Evolutionary conservation across 2,329 filamentous ascomycete genomes (phyloP).

Genomic region (Knoxdaviesia proteae): DNA sequence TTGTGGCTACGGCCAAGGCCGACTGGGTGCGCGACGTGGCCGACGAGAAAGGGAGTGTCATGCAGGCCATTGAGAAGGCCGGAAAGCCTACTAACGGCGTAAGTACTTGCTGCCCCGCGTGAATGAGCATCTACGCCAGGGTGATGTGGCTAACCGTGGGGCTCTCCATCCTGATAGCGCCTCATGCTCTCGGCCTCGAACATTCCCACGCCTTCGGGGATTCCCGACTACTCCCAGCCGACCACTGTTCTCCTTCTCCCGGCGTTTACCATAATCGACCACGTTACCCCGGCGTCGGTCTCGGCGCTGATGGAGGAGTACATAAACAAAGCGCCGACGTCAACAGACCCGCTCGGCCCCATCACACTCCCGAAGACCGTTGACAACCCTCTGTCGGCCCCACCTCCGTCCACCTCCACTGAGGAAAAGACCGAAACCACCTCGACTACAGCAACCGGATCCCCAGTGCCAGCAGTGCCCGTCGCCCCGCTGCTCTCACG

Average conservation of each 20-base stretch:
- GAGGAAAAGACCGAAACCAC: constrained; percentile 13
- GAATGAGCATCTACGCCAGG: not conserved
- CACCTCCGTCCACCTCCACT: constrained; percentile 11
- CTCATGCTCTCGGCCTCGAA: constrained; percentile 86
- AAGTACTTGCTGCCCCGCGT: constrained; percentile 12
- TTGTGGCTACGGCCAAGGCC: constrained; percentile 87
- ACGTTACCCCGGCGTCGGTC: constrained; percentile 58
- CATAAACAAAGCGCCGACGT: constrained; percentile 55
- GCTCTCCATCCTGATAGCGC: constrained; percentile 24
- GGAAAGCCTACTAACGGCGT: constrained; percentile 48
- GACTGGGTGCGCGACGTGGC: constrained; percentile 85
- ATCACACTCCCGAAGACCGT: constrained; percentile 15
- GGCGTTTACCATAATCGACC: constrained; percentile 62
- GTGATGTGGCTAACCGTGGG: not conserved
- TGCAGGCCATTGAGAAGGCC: constrained; percentile 48
- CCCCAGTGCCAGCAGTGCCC: constrained; percentile 5
- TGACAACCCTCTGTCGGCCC: constrained; percentile 4
- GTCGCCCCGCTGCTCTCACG: constrained; percentile 15
- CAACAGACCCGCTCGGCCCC: constrained; percentile 35
- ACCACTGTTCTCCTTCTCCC: constrained; percentile 72
- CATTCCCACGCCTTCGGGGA: constrained; percentile 58
- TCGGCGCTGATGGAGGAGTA: constrained; percentile 50
- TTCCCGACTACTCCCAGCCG: constrained; percentile 40
- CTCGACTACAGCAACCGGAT: constrained; percentile 4
- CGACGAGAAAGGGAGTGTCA: constrained; percentile 71